These are phyloP conservation scores for Aspergillus hancockii DNA, from an alignment of 495 filamentous ascomycete species.

Conservation along the genomic window DNA sequence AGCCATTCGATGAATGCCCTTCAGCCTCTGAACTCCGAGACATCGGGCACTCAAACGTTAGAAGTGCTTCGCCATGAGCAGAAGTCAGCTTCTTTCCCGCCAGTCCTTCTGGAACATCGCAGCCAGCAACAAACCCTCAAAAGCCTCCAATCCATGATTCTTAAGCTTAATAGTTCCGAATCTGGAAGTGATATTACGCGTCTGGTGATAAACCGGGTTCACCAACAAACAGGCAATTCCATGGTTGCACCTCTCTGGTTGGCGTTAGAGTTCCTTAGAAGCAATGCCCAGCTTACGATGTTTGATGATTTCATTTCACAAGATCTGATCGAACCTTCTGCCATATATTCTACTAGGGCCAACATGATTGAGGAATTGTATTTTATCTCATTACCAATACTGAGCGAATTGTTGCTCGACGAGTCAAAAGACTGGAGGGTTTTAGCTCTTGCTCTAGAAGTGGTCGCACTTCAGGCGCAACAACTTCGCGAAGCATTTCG, in stretches of 20 bases:
- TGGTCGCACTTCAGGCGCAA: slow-evolving; percentile 68
- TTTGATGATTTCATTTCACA: slow-evolving; percentile 66
- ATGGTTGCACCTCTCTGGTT: slow-evolving; percentile 81
- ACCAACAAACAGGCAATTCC: slow-evolving; percentile 52
- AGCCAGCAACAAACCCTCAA: slow-evolving; percentile 63
- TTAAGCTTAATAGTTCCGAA: slow-evolving; percentile 40
- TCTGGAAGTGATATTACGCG: slow-evolving; percentile 49
- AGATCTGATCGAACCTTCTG: slow-evolving; percentile 38
- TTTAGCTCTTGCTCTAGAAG: slow-evolving; percentile 71
- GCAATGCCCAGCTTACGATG: slow-evolving; percentile 44
- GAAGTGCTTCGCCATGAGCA: slow-evolving; percentile 26
- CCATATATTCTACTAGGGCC: slow-evolving; percentile 44
- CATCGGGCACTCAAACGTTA: slow-evolving; percentile 22
- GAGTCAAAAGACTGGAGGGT: slow-evolving; percentile 66
- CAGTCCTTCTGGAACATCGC: slow-evolving; percentile 63
- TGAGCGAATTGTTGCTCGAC: slow-evolving; percentile 53
- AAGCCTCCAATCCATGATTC: slow-evolving; percentile 49
- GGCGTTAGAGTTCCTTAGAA: slow-evolving; percentile 66
- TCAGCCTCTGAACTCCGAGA: slow-evolving; percentile 29
- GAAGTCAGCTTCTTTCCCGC: slow-evolving; percentile 48
- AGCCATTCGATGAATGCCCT: slow-evolving; percentile 27
- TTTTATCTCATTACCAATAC: slow-evolving; percentile 65
- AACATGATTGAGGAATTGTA: slow-evolving; percentile 77
- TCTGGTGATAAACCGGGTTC: slow-evolving; percentile 59
- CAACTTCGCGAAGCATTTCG: slow-evolving; percentile 71